Evolutionary conservation across 2,329 filamentous ascomycete genomes (phyloP).

Genomic region (Drechslerella dactyloides): DNA sequence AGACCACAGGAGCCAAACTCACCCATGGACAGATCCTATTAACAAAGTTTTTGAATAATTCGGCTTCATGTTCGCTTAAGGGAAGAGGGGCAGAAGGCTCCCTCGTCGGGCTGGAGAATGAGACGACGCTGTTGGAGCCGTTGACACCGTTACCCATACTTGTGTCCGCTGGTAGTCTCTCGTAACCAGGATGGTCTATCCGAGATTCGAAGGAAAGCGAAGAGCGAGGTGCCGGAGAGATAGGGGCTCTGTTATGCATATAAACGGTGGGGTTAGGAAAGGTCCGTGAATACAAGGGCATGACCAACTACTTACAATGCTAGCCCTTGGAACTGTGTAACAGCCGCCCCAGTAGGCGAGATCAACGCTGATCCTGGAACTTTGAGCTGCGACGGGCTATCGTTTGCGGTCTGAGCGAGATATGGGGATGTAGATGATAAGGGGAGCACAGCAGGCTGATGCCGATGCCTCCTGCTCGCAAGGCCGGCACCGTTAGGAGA

Average conservation of each 20-base stretch:
- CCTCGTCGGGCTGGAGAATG: slow-evolving; percentile 26
- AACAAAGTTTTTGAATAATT: slow-evolving; percentile 43
- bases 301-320: slow-evolving; percentile 50
- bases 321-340: slow-evolving; percentile 54
- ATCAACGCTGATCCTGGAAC: slow-evolving; percentile 44
- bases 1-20: background rate
- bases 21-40: slow-evolving; percentile 43
- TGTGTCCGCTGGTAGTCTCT: slow-evolving; percentile 56
- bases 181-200: slow-evolving; percentile 51
- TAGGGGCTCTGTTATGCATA: slow-evolving; percentile 51
- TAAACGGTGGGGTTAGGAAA: slow-evolving; percentile 27
- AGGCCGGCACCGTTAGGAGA: slow-evolving; percentile 37
- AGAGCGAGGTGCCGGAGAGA: slow-evolving; percentile 52
- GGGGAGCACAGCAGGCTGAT: slow-evolving; percentile 39
- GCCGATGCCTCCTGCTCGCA: slow-evolving; percentile 42
- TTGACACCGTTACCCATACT: slow-evolving; percentile 51
- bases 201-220: slow-evolving; percentile 40
- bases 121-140: slow-evolving; percentile 25
- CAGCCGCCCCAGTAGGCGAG: slow-evolving; percentile 50
- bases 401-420: slow-evolving; percentile 27
- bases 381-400: slow-evolving; percentile 43
- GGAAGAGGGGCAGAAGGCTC: slow-evolving; percentile 35
- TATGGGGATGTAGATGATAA: slow-evolving; percentile 33
- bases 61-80: slow-evolving; percentile 44
- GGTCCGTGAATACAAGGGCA: background rate